phyloP scores from a whole-genome alignment of 2,329 filamentous ascomycete genomes.

The Sporothrix schenckii region DNA sequence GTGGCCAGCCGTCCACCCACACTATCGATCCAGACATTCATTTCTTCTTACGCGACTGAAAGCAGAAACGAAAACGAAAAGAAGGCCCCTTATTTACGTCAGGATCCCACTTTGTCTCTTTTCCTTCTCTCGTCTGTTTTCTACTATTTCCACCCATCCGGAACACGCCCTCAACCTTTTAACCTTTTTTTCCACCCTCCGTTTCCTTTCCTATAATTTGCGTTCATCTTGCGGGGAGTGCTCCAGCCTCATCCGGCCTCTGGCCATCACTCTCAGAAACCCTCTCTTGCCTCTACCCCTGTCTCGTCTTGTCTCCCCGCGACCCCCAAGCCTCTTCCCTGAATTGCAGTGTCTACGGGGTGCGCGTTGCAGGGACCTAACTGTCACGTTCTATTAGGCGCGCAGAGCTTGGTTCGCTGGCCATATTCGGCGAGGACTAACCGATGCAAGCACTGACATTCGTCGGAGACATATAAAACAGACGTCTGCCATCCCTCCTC shows the following conservation, averaged over 20 bases:
- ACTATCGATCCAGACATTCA: neutral
- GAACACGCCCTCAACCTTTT: neutral
- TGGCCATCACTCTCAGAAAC: neutral
- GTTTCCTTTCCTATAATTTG: neutral
- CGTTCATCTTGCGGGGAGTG: neutral
- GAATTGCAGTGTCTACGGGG: neutral
- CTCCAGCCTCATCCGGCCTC: conserved; percentile 4
- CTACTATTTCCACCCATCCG: too few relatives aligned
- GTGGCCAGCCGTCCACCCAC: neutral
- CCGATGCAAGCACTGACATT: conserved; percentile 3
- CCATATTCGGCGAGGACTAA: conserved; percentile 3
- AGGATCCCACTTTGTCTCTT: conserved; percentile 9
- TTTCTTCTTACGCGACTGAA: neutral
- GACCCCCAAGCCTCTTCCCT: neutral
- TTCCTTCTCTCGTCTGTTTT: neutral
- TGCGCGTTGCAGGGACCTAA: neutral
- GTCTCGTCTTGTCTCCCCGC: neutral
- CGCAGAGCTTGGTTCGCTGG: conserved; percentile 4
- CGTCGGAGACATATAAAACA: conserved; percentile 12
- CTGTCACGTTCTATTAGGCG: conserved; percentile 10
- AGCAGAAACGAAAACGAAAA: neutral
- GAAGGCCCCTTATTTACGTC: neutral
- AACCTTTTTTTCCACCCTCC: neutral
- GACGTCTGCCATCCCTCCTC: conserved; percentile 6
- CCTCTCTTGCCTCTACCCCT: neutral